These are phyloP conservation scores for Fraxinus angustifolia DNA, from an alignment of 305 asterid species.

Conservation along the genomic window DNA sequence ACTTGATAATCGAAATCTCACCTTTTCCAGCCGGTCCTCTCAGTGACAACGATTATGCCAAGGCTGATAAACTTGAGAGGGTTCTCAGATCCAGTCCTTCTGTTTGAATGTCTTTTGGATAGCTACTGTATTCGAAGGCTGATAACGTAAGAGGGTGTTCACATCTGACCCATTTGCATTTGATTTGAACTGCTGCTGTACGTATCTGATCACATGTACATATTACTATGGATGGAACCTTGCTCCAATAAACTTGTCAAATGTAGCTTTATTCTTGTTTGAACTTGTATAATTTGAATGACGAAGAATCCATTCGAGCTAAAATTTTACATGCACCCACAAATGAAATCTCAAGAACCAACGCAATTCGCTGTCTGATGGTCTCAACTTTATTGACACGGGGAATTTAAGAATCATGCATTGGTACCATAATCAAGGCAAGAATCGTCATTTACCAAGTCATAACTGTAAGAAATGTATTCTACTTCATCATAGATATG, in stretches of 20 bases:
- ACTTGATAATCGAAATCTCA: slow-evolving; percentile 66
- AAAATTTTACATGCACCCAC: neutral
- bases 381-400: neutral
- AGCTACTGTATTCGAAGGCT: too few species aligned
- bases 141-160: too few species aligned
- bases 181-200: slow-evolving; percentile 7
- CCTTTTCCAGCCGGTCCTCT: slow-evolving; percentile 92
- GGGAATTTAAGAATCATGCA: neutral
- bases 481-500: neutral
- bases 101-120: too few species aligned
- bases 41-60: slow-evolving; percentile 65
- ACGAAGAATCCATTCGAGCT: neutral
- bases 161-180: neutral
- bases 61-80: slow-evolving; percentile 83
- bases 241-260: neutral
- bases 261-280: too few species aligned
- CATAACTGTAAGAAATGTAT: neutral
- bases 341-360: neutral
- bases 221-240: slow-evolving; percentile 2
- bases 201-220: slow-evolving; percentile 30
- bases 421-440: neutral
- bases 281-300: neutral
- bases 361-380: neutral
- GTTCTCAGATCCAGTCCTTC: slow-evolving; percentile 74
- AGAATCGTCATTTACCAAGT: neutral